Evolutionary conservation across 2,329 filamentous ascomycete genomes (phyloP).

Genomic region (Paecilomyces dactylethromorphus): DNA sequence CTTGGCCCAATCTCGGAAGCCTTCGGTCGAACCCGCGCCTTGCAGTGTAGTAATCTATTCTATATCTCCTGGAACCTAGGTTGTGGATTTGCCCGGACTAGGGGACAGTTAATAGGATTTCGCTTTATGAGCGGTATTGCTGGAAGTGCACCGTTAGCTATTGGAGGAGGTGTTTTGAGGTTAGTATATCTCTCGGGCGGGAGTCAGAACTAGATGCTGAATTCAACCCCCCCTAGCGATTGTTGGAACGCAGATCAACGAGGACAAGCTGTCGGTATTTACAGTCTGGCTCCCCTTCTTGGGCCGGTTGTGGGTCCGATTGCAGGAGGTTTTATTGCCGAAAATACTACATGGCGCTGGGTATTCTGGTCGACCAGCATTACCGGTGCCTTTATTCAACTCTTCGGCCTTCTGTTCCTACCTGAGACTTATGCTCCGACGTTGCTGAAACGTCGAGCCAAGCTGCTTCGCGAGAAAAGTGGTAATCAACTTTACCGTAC

Average conservation of each 20-base stretch:
- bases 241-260: conserved; percentile 51
- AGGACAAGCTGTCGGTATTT: conserved; percentile 52
- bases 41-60: conserved; percentile 44
- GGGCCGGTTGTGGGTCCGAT: conserved; percentile 58
- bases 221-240: conserved; percentile 29
- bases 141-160: conserved; percentile 38
- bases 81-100: conserved; percentile 46
- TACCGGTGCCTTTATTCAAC: conserved; percentile 50
- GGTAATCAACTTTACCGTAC: conserved; percentile 19
- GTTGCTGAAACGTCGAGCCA: conserved; percentile 50
- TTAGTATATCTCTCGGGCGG: not conserved
- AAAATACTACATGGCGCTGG: conserved; percentile 60
- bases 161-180: conserved; percentile 35
- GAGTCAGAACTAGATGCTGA: not conserved
- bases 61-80: conserved; percentile 49
- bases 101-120: conserved; percentile 44
- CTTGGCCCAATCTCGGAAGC: conserved; percentile 43
- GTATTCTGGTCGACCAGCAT: conserved; percentile 59
- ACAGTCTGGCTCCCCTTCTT: conserved; percentile 52
- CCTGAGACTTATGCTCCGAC: conserved; percentile 57
- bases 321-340: conserved; percentile 52
- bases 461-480: conserved; percentile 29
- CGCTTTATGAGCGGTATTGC: conserved; percentile 47
- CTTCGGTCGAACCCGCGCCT: conserved; percentile 43
- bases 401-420: conserved; percentile 50